A percentile compares a stretch with the other conserved stretches of the same genome.
Conservation (phyloP, 2,329 filamentous ascomycete genomes). For the Cadophora luteo-olivacea region DNA sequence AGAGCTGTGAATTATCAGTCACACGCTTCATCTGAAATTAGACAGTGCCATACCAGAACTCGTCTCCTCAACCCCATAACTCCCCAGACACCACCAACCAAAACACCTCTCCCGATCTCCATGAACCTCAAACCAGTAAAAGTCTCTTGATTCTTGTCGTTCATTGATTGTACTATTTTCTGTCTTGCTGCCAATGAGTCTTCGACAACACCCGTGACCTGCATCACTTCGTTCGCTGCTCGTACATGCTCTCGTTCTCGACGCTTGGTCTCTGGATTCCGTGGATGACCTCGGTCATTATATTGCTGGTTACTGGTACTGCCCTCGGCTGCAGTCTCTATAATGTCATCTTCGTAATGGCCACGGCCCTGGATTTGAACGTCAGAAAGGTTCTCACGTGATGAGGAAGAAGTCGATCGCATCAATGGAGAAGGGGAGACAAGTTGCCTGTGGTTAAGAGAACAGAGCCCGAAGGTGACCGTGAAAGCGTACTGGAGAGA, state of each 20-base stretch:
- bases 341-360: slow-evolving; percentile 44
- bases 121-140: slow-evolving; percentile 40
- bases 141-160: slow-evolving; percentile 39
- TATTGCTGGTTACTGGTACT: slow-evolving; percentile 38
- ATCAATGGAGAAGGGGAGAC: neutral
- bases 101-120: slow-evolving; percentile 37
- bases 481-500: neutral
- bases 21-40: neutral
- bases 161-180: slow-evolving; percentile 32
- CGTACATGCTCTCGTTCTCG: slow-evolving; percentile 44
- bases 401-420: neutral
- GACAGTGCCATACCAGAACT: slow-evolving; percentile 38
- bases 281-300: slow-evolving; percentile 43
- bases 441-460: neutral
- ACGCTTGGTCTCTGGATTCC: slow-evolving; percentile 43
- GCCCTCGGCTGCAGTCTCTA: slow-evolving; percentile 29
- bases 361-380: slow-evolving; percentile 41
- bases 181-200: slow-evolving; percentile 37
- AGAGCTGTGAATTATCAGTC: slow-evolving; percentile 40
- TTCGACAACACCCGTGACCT: slow-evolving; percentile 46
- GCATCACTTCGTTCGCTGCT: slow-evolving; percentile 47
- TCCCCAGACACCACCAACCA: slow-evolving; percentile 45
- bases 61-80: slow-evolving; percentile 43
- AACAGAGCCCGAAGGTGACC: neutral
- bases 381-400: neutral